Conservation (phyloP, 805 yeast genomes). For the Ogataea pini region DNA sequence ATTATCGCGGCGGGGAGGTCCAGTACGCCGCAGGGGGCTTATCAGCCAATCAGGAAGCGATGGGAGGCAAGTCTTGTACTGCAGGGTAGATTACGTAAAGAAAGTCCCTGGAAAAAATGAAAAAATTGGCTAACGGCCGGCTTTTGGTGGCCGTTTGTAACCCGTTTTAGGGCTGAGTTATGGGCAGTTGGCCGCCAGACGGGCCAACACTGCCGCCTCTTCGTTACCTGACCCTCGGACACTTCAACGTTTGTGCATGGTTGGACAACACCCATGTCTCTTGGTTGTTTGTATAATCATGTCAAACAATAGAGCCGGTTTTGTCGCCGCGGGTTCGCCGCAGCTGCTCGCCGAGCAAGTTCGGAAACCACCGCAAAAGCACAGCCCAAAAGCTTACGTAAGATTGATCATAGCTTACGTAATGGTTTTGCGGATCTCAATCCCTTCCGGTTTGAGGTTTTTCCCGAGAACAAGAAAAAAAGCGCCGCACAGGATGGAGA, state of each 20-base stretch:
- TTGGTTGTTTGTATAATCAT: not conserved
- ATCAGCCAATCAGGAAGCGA: conserved; percentile 3
- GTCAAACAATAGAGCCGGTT: not conserved
- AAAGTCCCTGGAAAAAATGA: too few relatives aligned
- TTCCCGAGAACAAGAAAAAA: not conserved
- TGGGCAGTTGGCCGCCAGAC: too few relatives aligned
- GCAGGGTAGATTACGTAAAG: conserved; percentile 4
- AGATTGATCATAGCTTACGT: not conserved
- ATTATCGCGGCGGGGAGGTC: conserved; percentile 4
- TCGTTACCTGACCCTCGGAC: not conserved
- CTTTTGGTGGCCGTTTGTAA: too few relatives aligned
- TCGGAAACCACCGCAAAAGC: not conserved
- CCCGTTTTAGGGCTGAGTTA: too few relatives aligned
- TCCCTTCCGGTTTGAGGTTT: conserved; percentile 1
- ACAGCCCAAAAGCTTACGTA: not conserved
- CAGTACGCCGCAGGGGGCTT: conserved; percentile 3
- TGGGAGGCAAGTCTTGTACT: not conserved
- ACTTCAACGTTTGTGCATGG: not conserved
- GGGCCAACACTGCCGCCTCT: not conserved
- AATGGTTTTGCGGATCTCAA: not conserved
- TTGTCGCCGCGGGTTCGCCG: conserved; percentile 7
- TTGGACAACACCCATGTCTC: too few relatives aligned
- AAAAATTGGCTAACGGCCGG: too few relatives aligned
- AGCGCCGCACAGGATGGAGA: conserved; percentile 5
- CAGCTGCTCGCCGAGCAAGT: conserved; percentile 5